phyloP scores from a whole-genome alignment of 1,284 basidiomycete species.

The Paramarasmius palmivorus region DNA sequence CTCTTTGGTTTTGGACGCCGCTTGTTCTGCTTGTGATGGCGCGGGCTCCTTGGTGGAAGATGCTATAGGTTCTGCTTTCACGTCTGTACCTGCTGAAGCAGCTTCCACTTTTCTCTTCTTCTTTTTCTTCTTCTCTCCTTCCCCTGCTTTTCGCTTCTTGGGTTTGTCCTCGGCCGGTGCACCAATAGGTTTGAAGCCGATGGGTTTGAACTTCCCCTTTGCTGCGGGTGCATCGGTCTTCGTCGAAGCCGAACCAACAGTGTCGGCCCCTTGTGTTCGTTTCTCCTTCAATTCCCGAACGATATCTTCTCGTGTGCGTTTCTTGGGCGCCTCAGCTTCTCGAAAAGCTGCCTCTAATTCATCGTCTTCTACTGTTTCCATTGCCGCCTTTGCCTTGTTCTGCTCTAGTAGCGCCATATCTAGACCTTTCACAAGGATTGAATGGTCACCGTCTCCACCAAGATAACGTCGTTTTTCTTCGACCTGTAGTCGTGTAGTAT shows the following conservation, averaged over 20 bases:
- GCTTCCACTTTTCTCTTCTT: slow-evolving; percentile 38
- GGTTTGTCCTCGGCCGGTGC: slow-evolving; percentile 44
- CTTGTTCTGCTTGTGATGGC: slow-evolving; percentile 13
- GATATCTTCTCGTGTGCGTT: slow-evolving; percentile 74
- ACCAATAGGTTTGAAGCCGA: slow-evolving; percentile 71
- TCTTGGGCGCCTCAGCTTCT: slow-evolving; percentile 44
- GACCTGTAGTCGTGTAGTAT: slow-evolving; percentile 41
- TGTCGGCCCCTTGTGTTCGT: slow-evolving; percentile 35
- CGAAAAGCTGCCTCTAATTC: slow-evolving; percentile 75
- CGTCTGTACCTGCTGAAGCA: slow-evolving; percentile 2
- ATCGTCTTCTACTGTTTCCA: slow-evolving; percentile 63
- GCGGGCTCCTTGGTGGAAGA: slow-evolving; percentile 12
- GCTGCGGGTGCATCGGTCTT: slow-evolving; percentile 43
- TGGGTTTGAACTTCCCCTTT: slow-evolving; percentile 76
- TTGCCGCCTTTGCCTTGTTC: slow-evolving; percentile 67
- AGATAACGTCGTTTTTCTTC: slow-evolving; percentile 80
- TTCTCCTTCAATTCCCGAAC: slow-evolving; percentile 72
- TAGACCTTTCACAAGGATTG: slow-evolving; percentile 88
- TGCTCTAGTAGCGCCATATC: slow-evolving; percentile 86
- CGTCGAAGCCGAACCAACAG: slow-evolving; percentile 17
- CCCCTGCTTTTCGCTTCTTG: slow-evolving; percentile 55
- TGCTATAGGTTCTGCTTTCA: slow-evolving; percentile 10
- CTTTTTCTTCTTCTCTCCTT: slow-evolving; percentile 50
- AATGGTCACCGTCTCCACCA: slow-evolving; percentile 86
- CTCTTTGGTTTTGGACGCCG: slow-evolving; percentile 18